Evolutionary conservation across 192 early-diverging fungal species (phyloP), one percentile per base, ranked within the genome.

Genomic region (Podila clonocystis): DNA sequence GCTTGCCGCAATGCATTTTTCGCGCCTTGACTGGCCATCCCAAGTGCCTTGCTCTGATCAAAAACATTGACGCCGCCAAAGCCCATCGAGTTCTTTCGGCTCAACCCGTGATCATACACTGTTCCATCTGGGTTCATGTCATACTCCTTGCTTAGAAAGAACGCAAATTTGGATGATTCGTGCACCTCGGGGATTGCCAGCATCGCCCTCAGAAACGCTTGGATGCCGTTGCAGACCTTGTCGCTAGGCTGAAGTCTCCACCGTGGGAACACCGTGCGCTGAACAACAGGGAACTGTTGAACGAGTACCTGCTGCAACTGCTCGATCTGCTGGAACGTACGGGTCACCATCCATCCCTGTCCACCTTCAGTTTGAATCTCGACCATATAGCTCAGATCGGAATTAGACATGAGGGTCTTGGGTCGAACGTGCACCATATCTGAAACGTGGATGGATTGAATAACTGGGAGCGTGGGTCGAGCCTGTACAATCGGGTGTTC

Each of bases 191-290:
- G 70, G 19, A 63, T 79, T 5, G 59, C 50, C 12, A 79, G 28
- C 76, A 72, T 79, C 33, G 76, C 24, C 7, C 65, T 36, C 58
- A 79, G 36, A 63, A 72, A 79, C 31, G 33, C 57, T 29, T 79
- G 64, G 20, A 79, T 58, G 9, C 70, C 76, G 30, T 58, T 72
- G 33, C 76, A 79, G 36, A 79, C 76, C 52, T 72, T 79, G 65
- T 79, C 76, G 20, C 76, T 79, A 2, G 69, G 76, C 20, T 79
- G 76, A 11, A 79, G 76, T 62, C 76, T 67, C 76, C 76, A 79
- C 26, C 76, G 59, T 2, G 76, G 76, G 60, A 79, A 79, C 1
- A 62, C 24, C 3, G 69, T 68, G 36, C 76, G 63, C 22, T 79
- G 76, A 26, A 79, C 76, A 7, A 79, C 61, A 0, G 76, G 76